A percentile compares a stretch with the other conserved stretches of the same genome.
Conservation (phyloP, 129 eudicot species). For the Escallonia rubra region DNA sequence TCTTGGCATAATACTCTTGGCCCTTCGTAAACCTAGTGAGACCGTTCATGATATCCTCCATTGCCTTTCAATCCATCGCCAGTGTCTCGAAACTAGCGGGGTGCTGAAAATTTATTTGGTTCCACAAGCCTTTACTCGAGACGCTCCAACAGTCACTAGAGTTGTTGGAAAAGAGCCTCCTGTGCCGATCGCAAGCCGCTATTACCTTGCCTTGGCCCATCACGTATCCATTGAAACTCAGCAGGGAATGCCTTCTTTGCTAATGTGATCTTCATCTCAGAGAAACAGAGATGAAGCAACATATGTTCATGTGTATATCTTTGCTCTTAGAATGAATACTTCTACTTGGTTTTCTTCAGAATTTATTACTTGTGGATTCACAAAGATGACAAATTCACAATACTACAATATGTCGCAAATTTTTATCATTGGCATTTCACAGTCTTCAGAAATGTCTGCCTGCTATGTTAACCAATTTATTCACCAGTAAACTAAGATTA, state of each 20-base stretch:
- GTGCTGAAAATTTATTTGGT: constrained; percentile 30
- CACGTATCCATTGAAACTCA: constrained; percentile 40
- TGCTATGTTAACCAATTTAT: too few relatives aligned
- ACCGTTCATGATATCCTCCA: constrained; percentile 27
- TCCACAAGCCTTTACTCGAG: constrained; percentile 7
- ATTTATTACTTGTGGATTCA: too few relatives aligned
- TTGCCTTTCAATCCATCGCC: constrained; percentile 21
- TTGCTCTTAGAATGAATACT: too few relatives aligned
- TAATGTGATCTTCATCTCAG: too few relatives aligned
- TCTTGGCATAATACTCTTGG: constrained; percentile 20
- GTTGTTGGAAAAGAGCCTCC: constrained; percentile 30
- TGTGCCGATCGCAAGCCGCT: constrained; percentile 16
- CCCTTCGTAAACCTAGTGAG: constrained; percentile 24
- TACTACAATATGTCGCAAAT: too few relatives aligned
- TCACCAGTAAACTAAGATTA: too few relatives aligned
- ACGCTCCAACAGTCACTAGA: background rate
- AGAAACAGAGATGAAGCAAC: too few relatives aligned
- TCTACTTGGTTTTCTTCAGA: too few relatives aligned
- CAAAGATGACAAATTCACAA: too few relatives aligned
- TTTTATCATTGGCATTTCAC: too few relatives aligned
- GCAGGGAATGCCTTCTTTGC: constrained; percentile 24
- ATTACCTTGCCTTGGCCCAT: constrained; percentile 37
- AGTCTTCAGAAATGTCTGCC: too few relatives aligned
- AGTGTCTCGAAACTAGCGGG: constrained; percentile 30
- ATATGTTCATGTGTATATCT: too few relatives aligned